These are phyloP conservation scores for Backusella parvicylindrica DNA, from an alignment of 192 early-diverging fungal species.

Conservation along the genomic window DNA sequence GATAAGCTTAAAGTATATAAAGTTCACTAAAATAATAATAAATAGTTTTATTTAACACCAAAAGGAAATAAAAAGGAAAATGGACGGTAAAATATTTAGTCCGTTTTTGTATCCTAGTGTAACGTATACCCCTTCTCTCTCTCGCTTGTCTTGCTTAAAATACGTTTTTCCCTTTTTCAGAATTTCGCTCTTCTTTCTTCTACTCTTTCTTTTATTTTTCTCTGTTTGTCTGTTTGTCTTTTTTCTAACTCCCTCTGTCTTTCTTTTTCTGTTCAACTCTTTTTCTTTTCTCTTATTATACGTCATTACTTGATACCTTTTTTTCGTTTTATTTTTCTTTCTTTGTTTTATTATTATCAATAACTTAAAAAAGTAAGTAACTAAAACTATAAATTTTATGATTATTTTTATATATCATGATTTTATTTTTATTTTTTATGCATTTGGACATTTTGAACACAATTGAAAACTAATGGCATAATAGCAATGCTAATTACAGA, in stretches of 20 bases:
- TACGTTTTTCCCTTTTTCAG: slow-evolving; percentile 1
- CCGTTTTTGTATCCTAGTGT: neutral
- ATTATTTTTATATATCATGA: neutral
- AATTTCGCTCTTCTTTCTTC: neutral
- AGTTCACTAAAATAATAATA: neutral
- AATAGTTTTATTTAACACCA: neutral
- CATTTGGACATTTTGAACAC: neutral
- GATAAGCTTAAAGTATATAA: neutral
- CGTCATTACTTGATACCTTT: too few relatives aligned
- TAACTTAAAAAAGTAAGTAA: neutral
- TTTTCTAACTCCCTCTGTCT: neutral
- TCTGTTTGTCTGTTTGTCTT: neutral
- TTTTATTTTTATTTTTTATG: neutral
- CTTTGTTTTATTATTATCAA: neutral
- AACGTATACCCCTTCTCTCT: neutral
- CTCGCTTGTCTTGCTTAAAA: neutral
- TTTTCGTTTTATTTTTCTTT: neutral
- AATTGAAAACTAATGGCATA: neutral
- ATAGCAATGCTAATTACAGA: slow-evolving; percentile 24
- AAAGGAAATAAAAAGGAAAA: neutral
- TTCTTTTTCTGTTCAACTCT: neutral
- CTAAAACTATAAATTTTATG: too few relatives aligned
- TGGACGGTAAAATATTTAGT: neutral
- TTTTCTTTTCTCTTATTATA: too few relatives aligned
- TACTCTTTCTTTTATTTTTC: neutral